Evolutionary conservation across 2,329 filamentous ascomycete species (phyloP), one percentile per base, ranked within the genome.

Genomic region (Fusarium sulawesiense): DNA sequence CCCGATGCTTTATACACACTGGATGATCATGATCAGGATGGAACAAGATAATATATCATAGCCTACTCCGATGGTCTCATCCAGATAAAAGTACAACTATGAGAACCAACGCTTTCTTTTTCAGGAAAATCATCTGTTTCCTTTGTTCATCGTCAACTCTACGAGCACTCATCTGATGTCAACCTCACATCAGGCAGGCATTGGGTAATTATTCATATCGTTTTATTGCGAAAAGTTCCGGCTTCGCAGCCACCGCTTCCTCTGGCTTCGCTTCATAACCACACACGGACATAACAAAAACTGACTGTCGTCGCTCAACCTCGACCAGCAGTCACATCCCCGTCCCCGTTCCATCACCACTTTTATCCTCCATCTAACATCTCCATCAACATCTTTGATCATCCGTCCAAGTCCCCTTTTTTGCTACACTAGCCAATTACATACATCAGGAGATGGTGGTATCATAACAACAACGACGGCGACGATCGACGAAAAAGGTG

Each of bases 361-460:
- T 68, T 66, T 63, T 56, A 29, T 20, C 45, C 34, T 59, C 56
- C 46, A 54, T 60, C 56, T 58, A 64, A 60, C 56, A 66, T 58
- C 64, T 55, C 68, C 68, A 40, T 66, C 60, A 53, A 56, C 54
- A 60, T 50, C 61, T 57, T 48, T 48, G n/a, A 41, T 58, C 59
- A 51, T 63, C 59, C 48, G 40, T 66, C 63, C 42, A 54, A 11
- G 49, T 66, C 64, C 64, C 64, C 54, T 56, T 64, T 63, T 71
- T 72, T 59, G 64, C 61, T 61, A 66, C 58, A 69, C 58, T 66
- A 75, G 64, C 67, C 64, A 73, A 79, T 78, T 78, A 79, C 62
- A 72, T 76, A 61, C 67, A 69, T 72, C 73, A 74, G 69, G 67
- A 78, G 66, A 76, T 78, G 74, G 64, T 77, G 74, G 68, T 74